Base-by-base conservation (phyloP, 352 stramenopile genomes). In the Blastocystis sp. region DNA sequence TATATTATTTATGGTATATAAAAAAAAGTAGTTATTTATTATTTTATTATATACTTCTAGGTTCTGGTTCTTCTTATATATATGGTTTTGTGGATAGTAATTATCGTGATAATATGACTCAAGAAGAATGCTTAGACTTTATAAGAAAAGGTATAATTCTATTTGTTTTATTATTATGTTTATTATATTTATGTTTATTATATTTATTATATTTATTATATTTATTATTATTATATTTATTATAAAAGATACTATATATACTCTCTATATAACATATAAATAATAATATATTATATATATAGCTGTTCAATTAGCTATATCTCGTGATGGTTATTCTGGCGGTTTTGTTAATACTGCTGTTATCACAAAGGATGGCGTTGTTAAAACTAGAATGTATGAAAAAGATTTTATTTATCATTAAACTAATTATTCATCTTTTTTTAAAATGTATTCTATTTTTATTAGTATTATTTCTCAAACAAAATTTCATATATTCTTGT, bases 41-140 rank as follows among this genome's bases (percentile, higher is more conserved):
- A n/a, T n/a, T n/a, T n/a, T n/a, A n/a, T n/a, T n/a, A n/a, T n/a
- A n/a, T n/a, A n/a, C n/a, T n/a, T n/a, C n/a, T n/a, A n/a, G 52
- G 52, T 25, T 62, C 52, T 2, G 52, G 52, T 7, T 62, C 52
- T 4, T 43, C 52, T 40, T 62, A 62, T 44, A 62, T 62, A 23
- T 62, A 62, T 34, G 52, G 52, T 13, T 62, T 37, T 27, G 52
- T 62, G 36, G 52, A 62, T 27, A 62, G 52, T 24, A 62, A 62
- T 42, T 62, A 62, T 24, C 48, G 30, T 32, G 39, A 39, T 6
- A 18, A 62, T 32, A 62, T 62, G 52, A 52, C 35, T 6, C n/a
- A 30, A 1, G 52, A 48, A 27, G 52, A 62, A 30, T 39, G 52
- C 27, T n/a, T 48, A 6, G 52, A 62, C 19, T 62, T 62, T 52